A percentile compares a stretch with the other conserved stretches of the same genome.
phyloP scores from a whole-genome alignment of 768 basidiomycete genomes.

The Porpolomopsis calyptriformis region DNA sequence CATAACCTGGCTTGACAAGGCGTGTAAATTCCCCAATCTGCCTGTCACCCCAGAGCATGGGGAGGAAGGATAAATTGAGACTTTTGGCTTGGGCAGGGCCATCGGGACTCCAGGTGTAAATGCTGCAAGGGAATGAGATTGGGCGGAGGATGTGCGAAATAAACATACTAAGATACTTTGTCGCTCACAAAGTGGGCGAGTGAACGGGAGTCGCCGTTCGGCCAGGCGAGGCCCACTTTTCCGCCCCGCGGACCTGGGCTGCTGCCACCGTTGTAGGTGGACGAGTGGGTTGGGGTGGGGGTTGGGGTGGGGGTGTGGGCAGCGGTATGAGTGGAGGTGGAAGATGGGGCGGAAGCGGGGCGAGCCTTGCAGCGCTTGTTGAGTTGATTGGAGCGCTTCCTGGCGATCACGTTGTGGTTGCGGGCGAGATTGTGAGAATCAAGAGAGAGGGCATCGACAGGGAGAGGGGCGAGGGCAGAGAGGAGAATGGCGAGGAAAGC shows the following conservation, averaged over 20 bases:
- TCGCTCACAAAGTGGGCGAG: conserved; percentile 41
- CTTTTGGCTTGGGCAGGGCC: conserved; percentile 29
- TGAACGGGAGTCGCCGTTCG: conserved; percentile 39
- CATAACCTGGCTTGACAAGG: conserved; percentile 40
- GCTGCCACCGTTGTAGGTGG: conserved; percentile 8
- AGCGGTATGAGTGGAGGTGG: conserved; percentile 12
- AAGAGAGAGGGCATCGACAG: conserved; percentile 44
- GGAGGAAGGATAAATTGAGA: conserved; percentile 43
- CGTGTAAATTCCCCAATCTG: conserved; percentile 38
- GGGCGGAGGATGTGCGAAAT: neutral
- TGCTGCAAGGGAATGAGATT: conserved; percentile 16
- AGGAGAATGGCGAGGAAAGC: conserved; percentile 48
- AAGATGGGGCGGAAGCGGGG: conserved; percentile 22
- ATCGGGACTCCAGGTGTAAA: conserved; percentile 62
- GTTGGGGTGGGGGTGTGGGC: conserved; percentile 6
- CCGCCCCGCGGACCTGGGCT: no score
- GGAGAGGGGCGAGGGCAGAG: conserved; percentile 34
- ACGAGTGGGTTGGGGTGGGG: conserved; percentile 9
- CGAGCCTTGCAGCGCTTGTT: conserved; percentile 49
- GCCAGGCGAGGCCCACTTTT: conserved; percentile 64
- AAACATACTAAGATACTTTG: conserved; percentile 33
- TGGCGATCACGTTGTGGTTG: conserved; percentile 37
- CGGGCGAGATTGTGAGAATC: conserved; percentile 34
- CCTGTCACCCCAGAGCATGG: conserved; percentile 63
- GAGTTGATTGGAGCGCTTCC: conserved; percentile 29